Evolutionary conservation across 129 eudicot genomes (phyloP), one percentile per base, ranked within the genome.

Genomic region (Centaurea solstitialis): DNA sequence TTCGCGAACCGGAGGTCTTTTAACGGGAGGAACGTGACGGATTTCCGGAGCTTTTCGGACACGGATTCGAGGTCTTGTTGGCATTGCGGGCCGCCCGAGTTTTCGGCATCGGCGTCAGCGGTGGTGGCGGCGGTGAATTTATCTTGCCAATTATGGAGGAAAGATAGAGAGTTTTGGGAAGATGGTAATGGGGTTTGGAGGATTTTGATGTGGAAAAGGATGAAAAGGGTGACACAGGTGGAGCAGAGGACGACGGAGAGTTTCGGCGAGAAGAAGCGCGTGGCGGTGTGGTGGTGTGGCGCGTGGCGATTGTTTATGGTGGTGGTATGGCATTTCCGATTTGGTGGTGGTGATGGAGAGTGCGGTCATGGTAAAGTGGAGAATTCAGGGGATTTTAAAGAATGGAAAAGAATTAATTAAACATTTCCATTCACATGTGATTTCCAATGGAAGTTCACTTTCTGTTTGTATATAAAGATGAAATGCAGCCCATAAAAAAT

Each of bases 21-120:
- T 0, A 95, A 69, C 4, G 99, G 98, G 62, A 95, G 98, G 61
- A 93, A 95, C 0, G 97, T 91, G 79, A 95, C 95, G 2, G 94
- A 70, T 9, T 88, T 80, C 0, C 85, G 89, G 45, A 94, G 94
- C 77, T 80, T 90, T 0, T 86, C 81, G 68, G 67, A 67, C 72
- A 77, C 39, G 21, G 83, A 17, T 77, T 57, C 22, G 30, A 82
- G 76, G 22, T 88, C 83, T 17, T 66, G 73, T 1, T 40, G 85
- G 57, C 59, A 68, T 68, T 20, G 74, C 9, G 79, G 28, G 38
- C 8, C 40, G 74, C 15, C 72, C 12, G 81, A 43, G 9, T 62
- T 74, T 5, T 68, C 33, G 64, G 38, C 6, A 64, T 65, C 69
- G 30, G 7, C 35, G 40, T 0, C 37, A 26, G 50, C n/a, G 65